Evolutionary conservation across 2,329 filamentous ascomycete genomes (phyloP).

Genomic region (Gnomoniopsis sp.): DNA sequence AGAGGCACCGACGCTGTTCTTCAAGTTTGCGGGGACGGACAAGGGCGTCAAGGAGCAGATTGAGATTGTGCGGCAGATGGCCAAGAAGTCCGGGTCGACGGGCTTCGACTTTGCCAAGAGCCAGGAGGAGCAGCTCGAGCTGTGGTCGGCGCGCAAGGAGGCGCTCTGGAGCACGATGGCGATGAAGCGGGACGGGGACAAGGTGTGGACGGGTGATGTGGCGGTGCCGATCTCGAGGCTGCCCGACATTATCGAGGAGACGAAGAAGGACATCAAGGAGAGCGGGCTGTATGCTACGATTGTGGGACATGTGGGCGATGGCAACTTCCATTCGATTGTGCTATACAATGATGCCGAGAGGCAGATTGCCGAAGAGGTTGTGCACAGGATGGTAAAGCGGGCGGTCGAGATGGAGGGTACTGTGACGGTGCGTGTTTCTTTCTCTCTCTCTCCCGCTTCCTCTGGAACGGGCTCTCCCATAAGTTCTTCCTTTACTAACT

Average conservation of each 20-base stretch:
- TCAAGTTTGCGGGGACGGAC: constrained; percentile 76
- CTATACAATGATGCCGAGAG: constrained; percentile 65
- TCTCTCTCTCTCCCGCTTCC: neutral
- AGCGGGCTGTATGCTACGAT: constrained; percentile 47
- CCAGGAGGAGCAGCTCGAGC: constrained; percentile 66
- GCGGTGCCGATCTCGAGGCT: constrained; percentile 61
- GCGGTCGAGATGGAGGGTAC: constrained; percentile 84
- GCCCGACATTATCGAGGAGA: constrained; percentile 42
- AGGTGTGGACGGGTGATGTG: constrained; percentile 67
- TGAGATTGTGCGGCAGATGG: constrained; percentile 60
- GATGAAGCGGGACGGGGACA: constrained; percentile 45
- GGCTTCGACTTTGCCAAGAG: constrained; percentile 75
- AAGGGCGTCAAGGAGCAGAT: constrained; percentile 76
- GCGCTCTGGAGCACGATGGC: constrained; percentile 55
- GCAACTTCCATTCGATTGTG: constrained; percentile 71
- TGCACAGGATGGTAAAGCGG: constrained; percentile 82
- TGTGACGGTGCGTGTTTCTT: constrained; percentile 54
- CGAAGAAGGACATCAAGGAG: constrained; percentile 38
- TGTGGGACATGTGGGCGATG: constrained; percentile 72
- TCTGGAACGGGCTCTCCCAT: too few species aligned
- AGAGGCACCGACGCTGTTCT: constrained; percentile 74
- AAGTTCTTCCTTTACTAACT: constrained; percentile 7
- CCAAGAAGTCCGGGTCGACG: constrained; percentile 58
- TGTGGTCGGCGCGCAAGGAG: constrained; percentile 55
- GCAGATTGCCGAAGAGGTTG: constrained; percentile 63